These are phyloP conservation scores for Corylus americana DNA, from an alignment of 306 rosid species.

Conservation along the genomic window DNA sequence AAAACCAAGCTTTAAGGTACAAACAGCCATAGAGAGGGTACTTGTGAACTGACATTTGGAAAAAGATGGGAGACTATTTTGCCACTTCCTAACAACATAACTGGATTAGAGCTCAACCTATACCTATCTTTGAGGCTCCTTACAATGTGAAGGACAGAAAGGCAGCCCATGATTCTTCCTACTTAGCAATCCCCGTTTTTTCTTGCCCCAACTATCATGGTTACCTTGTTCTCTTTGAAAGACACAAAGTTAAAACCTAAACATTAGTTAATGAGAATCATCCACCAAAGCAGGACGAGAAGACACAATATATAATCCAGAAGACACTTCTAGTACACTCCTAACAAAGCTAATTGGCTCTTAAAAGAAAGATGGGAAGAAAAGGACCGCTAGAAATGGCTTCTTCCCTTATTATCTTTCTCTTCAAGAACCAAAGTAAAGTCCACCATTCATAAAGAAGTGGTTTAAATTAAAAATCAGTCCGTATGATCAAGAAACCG, in stretches of 20 bases:
- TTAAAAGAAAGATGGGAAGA: neutral
- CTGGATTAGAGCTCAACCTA: neutral
- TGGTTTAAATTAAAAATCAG: neutral
- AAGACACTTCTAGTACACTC: neutral
- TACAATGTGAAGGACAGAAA: slow-evolving; percentile 1
- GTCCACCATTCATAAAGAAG: neutral
- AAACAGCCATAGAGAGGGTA: neutral
- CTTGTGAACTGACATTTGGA: neutral
- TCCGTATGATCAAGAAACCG: neutral
- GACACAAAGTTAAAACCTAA: neutral
- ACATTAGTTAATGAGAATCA: neutral
- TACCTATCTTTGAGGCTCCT: neutral
- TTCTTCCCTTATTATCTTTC: neutral
- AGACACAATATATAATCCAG: neutral
- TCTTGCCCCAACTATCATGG: neutral
- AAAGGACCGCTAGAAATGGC: too few relatives aligned
- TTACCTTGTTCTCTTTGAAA: neutral
- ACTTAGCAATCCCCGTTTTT: slow-evolving; percentile 3
- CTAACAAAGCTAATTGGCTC: neutral
- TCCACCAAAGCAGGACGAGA: neutral
- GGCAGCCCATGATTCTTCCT: neutral
- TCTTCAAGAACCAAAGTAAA: neutral
- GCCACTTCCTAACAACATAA: neutral
- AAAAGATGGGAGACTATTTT: neutral
- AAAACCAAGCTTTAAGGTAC: neutral